Percentiles rank a stretch among this genome's conserved stretches.
Conservation (phyloP, 1,284 basidiomycete genomes). For the Ceratobasidium sp. region DNA sequence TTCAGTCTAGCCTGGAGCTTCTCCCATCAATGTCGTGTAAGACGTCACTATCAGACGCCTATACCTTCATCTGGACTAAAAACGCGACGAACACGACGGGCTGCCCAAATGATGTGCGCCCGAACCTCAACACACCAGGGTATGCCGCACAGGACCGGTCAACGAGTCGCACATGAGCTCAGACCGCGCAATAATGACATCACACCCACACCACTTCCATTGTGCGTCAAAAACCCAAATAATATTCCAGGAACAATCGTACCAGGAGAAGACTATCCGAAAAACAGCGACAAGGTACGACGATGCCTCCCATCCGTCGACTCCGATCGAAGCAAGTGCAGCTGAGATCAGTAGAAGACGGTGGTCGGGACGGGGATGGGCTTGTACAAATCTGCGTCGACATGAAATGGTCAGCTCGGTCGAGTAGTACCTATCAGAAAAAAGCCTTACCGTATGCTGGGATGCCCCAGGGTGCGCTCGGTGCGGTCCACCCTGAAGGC, state of each 20-base stretch:
- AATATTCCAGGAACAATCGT: too few relatives aligned
- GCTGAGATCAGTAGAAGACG: constrained; percentile 21
- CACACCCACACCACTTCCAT: neutral
- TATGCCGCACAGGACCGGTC: too few relatives aligned
- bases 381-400: constrained; percentile 13
- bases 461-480: constrained; percentile 28
- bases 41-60: neutral
- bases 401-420: neutral
- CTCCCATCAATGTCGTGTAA: neutral
- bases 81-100: neutral
- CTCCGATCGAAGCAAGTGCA: too few relatives aligned
- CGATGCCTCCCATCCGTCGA: too few relatives aligned
- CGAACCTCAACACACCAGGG: neutral
- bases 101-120: neutral
- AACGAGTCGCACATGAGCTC: neutral
- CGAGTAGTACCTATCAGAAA: neutral
- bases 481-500: constrained; percentile 12
- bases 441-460: constrained; percentile 19
- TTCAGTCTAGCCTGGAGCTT: neutral
- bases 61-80: neutral
- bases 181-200: neutral
- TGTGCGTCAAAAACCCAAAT: neutral
- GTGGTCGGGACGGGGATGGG: constrained; percentile 26
- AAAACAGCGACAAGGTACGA: too few relatives aligned
- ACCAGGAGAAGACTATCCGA: too few relatives aligned